These are phyloP conservation scores for Hippophae tibetana DNA, from an alignment of 306 rosid species.

Conservation along the genomic window DNA sequence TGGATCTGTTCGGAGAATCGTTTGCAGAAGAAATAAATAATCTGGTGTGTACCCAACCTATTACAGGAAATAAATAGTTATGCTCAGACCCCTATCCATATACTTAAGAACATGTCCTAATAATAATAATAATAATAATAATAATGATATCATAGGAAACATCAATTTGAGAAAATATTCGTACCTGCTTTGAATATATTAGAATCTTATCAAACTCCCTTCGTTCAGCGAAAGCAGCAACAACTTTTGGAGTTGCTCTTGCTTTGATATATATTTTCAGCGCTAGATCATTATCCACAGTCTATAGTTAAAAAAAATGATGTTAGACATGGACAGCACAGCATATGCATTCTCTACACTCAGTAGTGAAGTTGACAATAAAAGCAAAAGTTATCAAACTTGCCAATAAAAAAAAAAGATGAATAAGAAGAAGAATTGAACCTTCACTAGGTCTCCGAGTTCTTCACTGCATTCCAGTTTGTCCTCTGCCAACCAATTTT, in stretches of 20 bases:
- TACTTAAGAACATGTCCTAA: not conserved
- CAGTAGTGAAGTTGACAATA: not conserved
- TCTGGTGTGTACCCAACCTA: slow-evolving; percentile 98
- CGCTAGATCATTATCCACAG: slow-evolving; percentile 94
- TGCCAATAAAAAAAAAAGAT: slow-evolving; percentile 19
- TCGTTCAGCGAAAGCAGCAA: slow-evolving; percentile 97
- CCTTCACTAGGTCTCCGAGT: slow-evolving; percentile 99
- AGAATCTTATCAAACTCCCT: slow-evolving; percentile 98
- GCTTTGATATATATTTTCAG: slow-evolving; percentile 95
- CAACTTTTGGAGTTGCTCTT: slow-evolving; percentile 97
- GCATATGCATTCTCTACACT: no score
- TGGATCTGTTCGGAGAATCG: slow-evolving; percentile 93
- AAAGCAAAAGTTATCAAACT: not conserved
- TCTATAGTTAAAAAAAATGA: slow-evolving; percentile 36
- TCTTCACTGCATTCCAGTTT: slow-evolving; percentile 99
- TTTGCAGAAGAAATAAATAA: slow-evolving; percentile 92
- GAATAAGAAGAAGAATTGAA: slow-evolving; percentile 3
- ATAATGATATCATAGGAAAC: not conserved
- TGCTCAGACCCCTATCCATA: slow-evolving; percentile 12
- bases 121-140: not conserved
- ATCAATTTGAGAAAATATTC: slow-evolving; percentile 8
- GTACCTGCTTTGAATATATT: slow-evolving; percentile 95
- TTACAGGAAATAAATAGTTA: slow-evolving; percentile 25
- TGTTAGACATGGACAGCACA: not conserved
- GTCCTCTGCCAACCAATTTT: slow-evolving; percentile 98